Percentiles rank a stretch among this genome's conserved stretches.
phyloP scores from a whole-genome alignment of 495 filamentous ascomycete species.

The Lepidopterella palustris region DNA sequence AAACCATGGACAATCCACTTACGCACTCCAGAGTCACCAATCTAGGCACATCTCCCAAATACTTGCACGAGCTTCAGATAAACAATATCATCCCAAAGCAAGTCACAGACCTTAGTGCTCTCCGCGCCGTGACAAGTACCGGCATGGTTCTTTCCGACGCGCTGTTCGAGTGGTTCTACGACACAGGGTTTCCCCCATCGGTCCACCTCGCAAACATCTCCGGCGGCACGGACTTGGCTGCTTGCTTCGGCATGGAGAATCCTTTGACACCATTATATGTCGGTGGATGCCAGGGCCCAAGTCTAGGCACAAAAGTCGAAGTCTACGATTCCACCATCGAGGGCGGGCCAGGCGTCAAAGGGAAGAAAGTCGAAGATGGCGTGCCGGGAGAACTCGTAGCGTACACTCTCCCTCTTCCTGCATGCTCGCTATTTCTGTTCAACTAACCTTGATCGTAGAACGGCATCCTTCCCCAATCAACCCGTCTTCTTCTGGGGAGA shows the following conservation, averaged over 20 bases:
- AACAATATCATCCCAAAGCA: constrained; percentile 51
- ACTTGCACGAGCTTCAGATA: constrained; percentile 62
- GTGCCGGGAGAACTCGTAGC: constrained; percentile 68
- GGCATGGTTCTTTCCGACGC: constrained; percentile 72
- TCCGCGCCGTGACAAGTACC: constrained; percentile 58
- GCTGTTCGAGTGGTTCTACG: constrained; percentile 78
- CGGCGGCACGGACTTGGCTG: constrained; percentile 72
- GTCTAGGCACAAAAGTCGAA: constrained; percentile 57
- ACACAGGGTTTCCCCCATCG: constrained; percentile 59
- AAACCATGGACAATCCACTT: background rate
- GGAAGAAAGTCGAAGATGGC: constrained; percentile 50
- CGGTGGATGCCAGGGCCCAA: constrained; percentile 60
- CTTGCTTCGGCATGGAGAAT: constrained; percentile 62
- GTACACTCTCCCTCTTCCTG: too few relatives aligned
- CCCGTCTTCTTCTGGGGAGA: constrained; percentile 68
- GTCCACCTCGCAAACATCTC: constrained; percentile 66
- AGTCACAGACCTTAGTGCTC: constrained; percentile 52
- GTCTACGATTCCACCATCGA: constrained; percentile 58
- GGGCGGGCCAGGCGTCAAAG: constrained; percentile 47
- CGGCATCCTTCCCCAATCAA: constrained; percentile 63
- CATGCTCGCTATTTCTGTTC: too few relatives aligned
- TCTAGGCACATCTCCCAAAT: constrained; percentile 67
- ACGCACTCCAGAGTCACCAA: constrained; percentile 41
- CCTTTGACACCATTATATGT: constrained; percentile 64
- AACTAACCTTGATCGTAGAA: constrained; percentile 20